Evolutionary conservation across 306 rosid species (phyloP).

Genomic region (Fragaria nilgerrensis): DNA sequence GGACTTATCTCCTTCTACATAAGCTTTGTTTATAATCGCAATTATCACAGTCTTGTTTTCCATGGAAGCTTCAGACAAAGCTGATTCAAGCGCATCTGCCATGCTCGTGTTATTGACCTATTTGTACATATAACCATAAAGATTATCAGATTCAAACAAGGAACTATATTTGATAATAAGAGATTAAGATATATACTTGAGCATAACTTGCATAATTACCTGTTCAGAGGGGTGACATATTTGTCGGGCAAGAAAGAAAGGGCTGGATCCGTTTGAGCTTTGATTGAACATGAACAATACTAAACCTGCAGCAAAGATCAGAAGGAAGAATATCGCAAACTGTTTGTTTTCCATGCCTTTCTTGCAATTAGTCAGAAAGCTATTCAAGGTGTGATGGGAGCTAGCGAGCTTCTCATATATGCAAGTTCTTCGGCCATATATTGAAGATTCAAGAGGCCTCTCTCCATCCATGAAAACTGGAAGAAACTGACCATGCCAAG

Average conservation of each 20-base stretch:
- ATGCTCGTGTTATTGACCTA: not conserved
- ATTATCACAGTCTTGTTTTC: conserved; percentile 23
- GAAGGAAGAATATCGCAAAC: not conserved
- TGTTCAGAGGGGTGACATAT: not conserved
- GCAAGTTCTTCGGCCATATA: not conserved
- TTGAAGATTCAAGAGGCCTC: not conserved
- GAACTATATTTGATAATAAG: not conserved
- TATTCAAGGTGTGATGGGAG: not conserved
- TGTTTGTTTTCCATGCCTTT: not conserved
- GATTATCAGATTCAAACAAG: not conserved
- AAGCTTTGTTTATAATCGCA: conserved; percentile 29
- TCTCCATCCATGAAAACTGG: not conserved
- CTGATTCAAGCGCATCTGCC: conserved; percentile 20
- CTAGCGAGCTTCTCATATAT: not conserved
- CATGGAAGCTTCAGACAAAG: conserved; percentile 23
- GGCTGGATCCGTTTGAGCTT: not conserved
- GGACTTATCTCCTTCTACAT: conserved; percentile 26
- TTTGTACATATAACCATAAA: not conserved
- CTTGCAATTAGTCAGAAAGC: not conserved
- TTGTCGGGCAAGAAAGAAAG: not conserved
- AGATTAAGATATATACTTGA: not conserved
- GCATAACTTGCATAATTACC: not conserved
- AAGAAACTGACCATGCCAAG: conserved; percentile 1
- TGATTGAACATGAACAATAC: conserved; percentile 6
- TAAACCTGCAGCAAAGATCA: not conserved